These are phyloP conservation scores for Neltuma alba DNA, from an alignment of 306 rosid species.

Conservation along the genomic window DNA sequence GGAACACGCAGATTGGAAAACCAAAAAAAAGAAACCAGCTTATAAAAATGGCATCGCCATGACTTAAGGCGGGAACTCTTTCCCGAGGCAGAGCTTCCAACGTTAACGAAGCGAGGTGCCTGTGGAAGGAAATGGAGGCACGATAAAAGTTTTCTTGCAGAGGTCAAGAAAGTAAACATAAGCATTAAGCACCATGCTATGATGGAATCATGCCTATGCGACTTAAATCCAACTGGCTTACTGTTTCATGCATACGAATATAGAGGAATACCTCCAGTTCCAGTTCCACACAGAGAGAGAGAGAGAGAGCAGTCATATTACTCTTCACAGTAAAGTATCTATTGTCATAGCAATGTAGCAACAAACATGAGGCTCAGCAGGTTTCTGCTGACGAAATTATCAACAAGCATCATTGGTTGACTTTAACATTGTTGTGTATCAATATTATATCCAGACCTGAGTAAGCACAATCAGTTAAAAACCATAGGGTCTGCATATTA, in stretches of 20 bases:
- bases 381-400: conserved; percentile 29
- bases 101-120: not conserved
- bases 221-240: conserved; percentile 21
- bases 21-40: not conserved
- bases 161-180: not conserved
- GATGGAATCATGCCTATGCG: not conserved
- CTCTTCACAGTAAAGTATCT: conserved; percentile 31
- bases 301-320: conserved; percentile 7
- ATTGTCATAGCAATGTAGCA: conserved; percentile 36
- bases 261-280: conserved; percentile 11
- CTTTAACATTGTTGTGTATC: conserved; percentile 41
- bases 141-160: not conserved
- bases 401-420: conserved; percentile 51
- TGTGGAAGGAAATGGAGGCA: not conserved
- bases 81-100: not conserved
- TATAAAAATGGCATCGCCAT: not conserved
- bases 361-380: conserved; percentile 37
- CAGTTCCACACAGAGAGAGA: not conserved
- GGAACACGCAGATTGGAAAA: not conserved
- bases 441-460: conserved; percentile 44
- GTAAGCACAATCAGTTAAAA: conserved; percentile 43
- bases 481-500: conserved; percentile 40
- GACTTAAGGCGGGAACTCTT: not conserved
- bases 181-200: not conserved
- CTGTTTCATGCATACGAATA: not conserved